phyloP scores from a whole-genome alignment of 495 filamentous ascomycete species.

The Aspergillus affinis region DNA sequence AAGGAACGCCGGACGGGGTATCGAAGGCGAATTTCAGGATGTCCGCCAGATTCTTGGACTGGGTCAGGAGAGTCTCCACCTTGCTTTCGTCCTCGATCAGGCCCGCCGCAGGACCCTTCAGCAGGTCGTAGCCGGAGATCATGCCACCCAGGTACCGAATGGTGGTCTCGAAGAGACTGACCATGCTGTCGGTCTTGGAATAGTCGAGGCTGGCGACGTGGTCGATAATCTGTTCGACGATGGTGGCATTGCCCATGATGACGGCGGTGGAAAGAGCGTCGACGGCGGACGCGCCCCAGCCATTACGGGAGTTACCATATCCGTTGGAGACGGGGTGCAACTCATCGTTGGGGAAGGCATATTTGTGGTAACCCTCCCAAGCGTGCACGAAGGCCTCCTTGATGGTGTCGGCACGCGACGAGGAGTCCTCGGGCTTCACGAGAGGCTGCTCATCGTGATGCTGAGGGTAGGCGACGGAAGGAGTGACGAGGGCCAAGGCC shows the following conservation, averaged over 20 bases:
- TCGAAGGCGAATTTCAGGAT: conserved; percentile 75
- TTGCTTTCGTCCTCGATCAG: conserved; percentile 45
- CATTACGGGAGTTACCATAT: conserved; percentile 71
- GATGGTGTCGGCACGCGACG: conserved; percentile 60
- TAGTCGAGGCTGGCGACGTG: conserved; percentile 71
- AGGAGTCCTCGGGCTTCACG: conserved; percentile 1
- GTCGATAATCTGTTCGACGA: conserved; percentile 67
- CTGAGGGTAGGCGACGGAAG: conserved; percentile 19
- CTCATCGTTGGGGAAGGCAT: conserved; percentile 80
- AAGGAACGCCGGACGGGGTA: conserved; percentile 72
- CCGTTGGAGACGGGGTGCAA: conserved; percentile 66
- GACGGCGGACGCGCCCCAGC: conserved; percentile 83
- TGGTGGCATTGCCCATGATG: conserved; percentile 68
- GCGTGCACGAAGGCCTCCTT: conserved; percentile 74
- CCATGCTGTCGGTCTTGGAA: conserved; percentile 49
- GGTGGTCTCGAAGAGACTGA: conserved; percentile 87
- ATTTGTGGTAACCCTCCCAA: conserved; percentile 79
- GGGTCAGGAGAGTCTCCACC: conserved; percentile 58
- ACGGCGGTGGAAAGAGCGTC: conserved; percentile 82
- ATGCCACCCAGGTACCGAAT: conserved; percentile 85
- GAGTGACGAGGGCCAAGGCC: conserved; percentile 28
- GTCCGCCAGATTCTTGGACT: conserved; percentile 70
- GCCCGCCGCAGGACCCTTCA: conserved; percentile 65
- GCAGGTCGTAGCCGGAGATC: conserved; percentile 77
- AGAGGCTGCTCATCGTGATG: not conserved